Conservation (phyloP, 2,329 filamentous ascomycete genomes). For the Fusarium newnesense region DNA sequence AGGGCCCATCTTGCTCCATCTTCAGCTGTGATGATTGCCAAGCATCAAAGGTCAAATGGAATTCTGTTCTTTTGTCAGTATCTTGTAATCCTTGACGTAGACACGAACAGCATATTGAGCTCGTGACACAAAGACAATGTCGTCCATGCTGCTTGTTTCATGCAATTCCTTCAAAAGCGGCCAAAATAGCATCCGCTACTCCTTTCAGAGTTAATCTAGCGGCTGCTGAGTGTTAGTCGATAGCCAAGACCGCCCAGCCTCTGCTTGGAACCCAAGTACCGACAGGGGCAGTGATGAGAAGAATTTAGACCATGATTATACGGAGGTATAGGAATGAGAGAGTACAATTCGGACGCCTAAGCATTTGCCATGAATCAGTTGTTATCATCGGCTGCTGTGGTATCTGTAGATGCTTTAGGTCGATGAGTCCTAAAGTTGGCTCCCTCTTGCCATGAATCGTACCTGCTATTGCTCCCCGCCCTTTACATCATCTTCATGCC, state of each 20-base stretch:
- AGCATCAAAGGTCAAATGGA: not conserved
- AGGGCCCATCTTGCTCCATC: conserved; percentile 7
- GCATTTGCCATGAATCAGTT: not conserved
- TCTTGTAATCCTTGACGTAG: not conserved
- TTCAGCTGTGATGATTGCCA: conserved; percentile 2
- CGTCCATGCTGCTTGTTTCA: conserved; percentile 23
- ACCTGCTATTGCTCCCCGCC: conserved; percentile 14
- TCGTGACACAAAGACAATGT: conserved; percentile 23
- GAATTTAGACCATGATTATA: not conserved
- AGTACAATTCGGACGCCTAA: not conserved
- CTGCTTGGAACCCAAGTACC: conserved; percentile 17
- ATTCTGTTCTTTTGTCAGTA: not conserved
- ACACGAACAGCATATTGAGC: conserved; percentile 25
- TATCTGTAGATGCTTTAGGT: not conserved
- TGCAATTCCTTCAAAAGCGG: conserved; percentile 8
- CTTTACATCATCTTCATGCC: conserved; percentile 36
- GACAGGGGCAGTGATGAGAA: conserved; percentile 11
- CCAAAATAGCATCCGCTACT: conserved; percentile 35
- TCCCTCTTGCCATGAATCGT: conserved; percentile 30
- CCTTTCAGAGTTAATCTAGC: conserved; percentile 24
- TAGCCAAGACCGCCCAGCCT: conserved; percentile 16
- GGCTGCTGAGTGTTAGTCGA: conserved; percentile 23
- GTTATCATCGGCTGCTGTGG: not conserved
- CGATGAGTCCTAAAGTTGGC: not conserved
- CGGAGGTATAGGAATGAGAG: not conserved